These are phyloP conservation scores for Solanum hybrid DNA, from an alignment of 305 asterid genomes.

Conservation along the genomic window DNA sequence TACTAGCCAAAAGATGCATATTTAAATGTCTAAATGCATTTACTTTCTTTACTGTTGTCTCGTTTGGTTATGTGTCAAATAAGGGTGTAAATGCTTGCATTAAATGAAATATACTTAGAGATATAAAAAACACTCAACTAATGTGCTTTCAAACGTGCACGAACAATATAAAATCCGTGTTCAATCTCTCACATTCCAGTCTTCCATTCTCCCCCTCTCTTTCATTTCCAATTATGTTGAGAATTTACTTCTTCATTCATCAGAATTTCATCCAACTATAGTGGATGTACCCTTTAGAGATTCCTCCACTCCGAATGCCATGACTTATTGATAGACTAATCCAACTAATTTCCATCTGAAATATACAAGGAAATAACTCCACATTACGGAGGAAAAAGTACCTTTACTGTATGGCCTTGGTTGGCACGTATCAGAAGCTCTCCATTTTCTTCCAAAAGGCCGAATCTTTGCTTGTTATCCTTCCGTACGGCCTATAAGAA, in stretches of 20 bases:
- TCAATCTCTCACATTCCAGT: neutral
- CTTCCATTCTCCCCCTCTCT: neutral
- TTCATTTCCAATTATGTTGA: neutral
- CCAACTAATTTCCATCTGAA: neutral
- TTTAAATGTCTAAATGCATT: neutral
- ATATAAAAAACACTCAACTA: neutral
- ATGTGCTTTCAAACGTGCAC: neutral
- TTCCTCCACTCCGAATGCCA: neutral
- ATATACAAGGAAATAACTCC: neutral
- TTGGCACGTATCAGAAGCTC: conserved; percentile 86
- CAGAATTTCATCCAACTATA: neutral
- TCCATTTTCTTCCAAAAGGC: conserved; percentile 74
- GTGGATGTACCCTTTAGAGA: neutral
- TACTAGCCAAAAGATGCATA: neutral
- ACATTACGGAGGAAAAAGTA: conserved; percentile 8
- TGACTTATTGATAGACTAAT: neutral
- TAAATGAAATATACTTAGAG: neutral
- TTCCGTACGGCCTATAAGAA: conserved; percentile 55
- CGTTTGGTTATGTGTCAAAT: neutral
- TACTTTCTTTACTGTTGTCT: neutral
- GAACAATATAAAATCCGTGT: neutral
- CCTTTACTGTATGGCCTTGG: conserved; percentile 78
- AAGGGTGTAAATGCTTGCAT: neutral
- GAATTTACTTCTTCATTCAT: neutral
- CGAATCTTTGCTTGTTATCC: conserved; percentile 86